A percentile compares a stretch with the other conserved stretches of the same genome.
Conservation (phyloP, 2,329 filamentous ascomycete genomes). For the Xylaria sp. region DNA sequence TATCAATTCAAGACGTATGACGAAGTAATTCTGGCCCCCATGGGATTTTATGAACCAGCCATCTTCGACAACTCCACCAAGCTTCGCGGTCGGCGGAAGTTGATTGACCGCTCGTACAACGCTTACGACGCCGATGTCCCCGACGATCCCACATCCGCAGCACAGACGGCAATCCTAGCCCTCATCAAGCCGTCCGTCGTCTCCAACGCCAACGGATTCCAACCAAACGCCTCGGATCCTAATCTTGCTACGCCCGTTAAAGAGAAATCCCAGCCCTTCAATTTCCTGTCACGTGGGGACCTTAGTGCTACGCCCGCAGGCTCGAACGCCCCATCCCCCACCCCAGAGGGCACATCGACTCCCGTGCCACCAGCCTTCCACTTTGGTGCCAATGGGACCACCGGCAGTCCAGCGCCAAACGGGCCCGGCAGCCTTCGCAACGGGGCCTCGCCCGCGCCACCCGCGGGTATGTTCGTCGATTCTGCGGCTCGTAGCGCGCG, state of each 20-base stretch:
- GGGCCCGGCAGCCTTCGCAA: slow-evolving; percentile 42
- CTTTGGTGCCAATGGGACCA: slow-evolving; percentile 56
- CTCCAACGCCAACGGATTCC: slow-evolving; percentile 51
- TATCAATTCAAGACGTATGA: slow-evolving; percentile 98
- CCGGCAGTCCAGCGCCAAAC: slow-evolving; percentile 49
- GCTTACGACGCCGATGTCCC: slow-evolving; percentile 86
- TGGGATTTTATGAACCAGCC: slow-evolving; percentile 89
- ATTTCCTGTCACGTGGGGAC: slow-evolving; percentile 72
- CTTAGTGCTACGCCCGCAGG: slow-evolving; percentile 79
- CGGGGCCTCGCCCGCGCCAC: slow-evolving; percentile 43
- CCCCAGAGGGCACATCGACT: slow-evolving; percentile 75
- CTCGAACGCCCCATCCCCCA: slow-evolving; percentile 86
- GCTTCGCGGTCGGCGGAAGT: slow-evolving; percentile 75
- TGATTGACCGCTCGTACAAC: slow-evolving; percentile 88
- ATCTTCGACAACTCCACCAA: slow-evolving; percentile 87
- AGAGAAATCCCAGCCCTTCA: slow-evolving; percentile 69
- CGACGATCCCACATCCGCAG: slow-evolving; percentile 86
- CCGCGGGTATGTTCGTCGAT: slow-evolving; percentile 57
- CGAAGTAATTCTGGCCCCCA: slow-evolving; percentile 89
- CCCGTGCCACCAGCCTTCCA: slow-evolving; percentile 63
- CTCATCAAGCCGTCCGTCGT: slow-evolving; percentile 65
- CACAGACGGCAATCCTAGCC: slow-evolving; percentile 73
- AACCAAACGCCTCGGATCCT: slow-evolving; percentile 43
- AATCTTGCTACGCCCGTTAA: slow-evolving; percentile 66
- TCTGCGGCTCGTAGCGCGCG: slow-evolving; percentile 51